These are phyloP conservation scores for Pseudisothecium myosuroides DNA, from an alignment of 225 moss, liverwort and hornwort species.

Conservation along the genomic window DNA sequence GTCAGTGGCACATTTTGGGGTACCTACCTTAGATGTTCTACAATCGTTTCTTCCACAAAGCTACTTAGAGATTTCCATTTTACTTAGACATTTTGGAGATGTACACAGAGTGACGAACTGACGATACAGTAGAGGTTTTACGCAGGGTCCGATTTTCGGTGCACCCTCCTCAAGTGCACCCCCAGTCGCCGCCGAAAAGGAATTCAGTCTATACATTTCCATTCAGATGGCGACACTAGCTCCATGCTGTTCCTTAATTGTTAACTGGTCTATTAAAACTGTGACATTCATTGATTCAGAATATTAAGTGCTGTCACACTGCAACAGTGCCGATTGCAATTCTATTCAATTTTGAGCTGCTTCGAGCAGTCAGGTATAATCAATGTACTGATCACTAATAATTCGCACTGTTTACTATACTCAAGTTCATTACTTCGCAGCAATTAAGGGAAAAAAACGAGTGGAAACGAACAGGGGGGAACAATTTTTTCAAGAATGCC, in stretches of 20 bases:
- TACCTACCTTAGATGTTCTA: too few relatives aligned
- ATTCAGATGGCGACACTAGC: fast-evolving
- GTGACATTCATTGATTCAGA: neutral
- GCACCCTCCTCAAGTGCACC: too few relatives aligned
- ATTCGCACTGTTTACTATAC: neutral
- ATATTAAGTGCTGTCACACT: neutral
- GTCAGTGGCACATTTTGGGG: too few relatives aligned
- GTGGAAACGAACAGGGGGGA: neutral
- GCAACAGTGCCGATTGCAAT: fast-evolving
- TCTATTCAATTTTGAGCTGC: fast-evolving
- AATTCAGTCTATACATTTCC: fast-evolving
- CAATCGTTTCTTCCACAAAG: too few relatives aligned
- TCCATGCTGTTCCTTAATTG: fast-evolving
- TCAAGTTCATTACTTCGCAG: fast-evolving
- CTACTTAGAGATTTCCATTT: too few relatives aligned
- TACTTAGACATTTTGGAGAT: too few relatives aligned
- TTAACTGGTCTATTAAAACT: fast-evolving
- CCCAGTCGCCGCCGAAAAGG: fast-evolving
- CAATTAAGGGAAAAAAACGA: fast-evolving
- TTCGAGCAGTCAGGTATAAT: neutral
- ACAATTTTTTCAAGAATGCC: fast-evolving
- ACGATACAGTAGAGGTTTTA: too few relatives aligned
- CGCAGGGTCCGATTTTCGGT: too few relatives aligned
- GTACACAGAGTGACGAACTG: too few relatives aligned
- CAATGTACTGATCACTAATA: neutral